Evolutionary conservation across 805 yeast species (phyloP).

Genomic region (Wickerhamomyces rabaulensis): DNA sequence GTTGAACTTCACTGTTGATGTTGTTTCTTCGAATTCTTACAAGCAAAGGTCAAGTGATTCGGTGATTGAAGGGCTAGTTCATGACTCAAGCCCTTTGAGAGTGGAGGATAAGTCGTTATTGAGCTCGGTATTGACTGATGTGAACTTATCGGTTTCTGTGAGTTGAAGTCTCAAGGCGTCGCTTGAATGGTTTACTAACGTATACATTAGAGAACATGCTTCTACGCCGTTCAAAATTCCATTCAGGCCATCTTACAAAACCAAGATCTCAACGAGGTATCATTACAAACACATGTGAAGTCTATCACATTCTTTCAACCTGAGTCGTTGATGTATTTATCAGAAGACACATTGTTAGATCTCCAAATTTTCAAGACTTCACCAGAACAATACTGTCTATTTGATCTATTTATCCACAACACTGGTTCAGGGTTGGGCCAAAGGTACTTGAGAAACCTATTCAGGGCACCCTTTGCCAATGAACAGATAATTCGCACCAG

Average conservation of each 20-base stretch:
- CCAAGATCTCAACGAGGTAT: not conserved
- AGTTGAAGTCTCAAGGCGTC: too few species aligned
- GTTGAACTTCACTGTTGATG: not conserved
- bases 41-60: not conserved
- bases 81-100: not conserved
- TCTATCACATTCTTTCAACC: not conserved
- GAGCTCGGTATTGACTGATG: not conserved
- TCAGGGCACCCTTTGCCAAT: conserved; percentile 30
- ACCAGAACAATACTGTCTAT: conserved; percentile 5
- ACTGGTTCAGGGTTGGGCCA: conserved; percentile 26
- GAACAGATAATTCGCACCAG: conserved; percentile 25
- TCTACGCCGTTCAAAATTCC: not conserved
- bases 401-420: conserved; percentile 21
- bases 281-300: not conserved
- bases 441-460: conserved; percentile 28
- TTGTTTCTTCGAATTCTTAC: not conserved
- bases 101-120: not conserved
- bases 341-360: conserved; percentile 25
- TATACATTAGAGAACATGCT: not conserved
- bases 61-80: not conserved
- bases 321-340: conserved; percentile 19
- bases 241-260: not conserved
- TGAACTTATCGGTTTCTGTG: not conserved
- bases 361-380: conserved; percentile 20
- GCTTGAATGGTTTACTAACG: not conserved